Evolutionary conservation across 2,329 filamentous ascomycete species (phyloP).

Genomic region (Hymenoscyphus linearis): DNA sequence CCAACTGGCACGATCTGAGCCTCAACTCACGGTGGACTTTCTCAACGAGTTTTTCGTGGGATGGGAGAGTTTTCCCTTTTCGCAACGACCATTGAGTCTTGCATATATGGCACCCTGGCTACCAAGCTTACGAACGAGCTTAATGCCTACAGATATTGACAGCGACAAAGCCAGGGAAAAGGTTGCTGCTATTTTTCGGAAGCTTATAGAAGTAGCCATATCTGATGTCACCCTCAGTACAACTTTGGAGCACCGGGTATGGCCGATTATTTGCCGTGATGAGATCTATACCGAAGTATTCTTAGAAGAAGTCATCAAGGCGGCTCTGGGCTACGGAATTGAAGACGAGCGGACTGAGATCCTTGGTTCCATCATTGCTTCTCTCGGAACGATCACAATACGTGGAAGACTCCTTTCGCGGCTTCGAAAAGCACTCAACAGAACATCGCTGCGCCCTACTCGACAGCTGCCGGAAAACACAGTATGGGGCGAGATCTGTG

Average conservation of each 20-base stretch:
- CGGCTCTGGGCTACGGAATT: conserved; percentile 52
- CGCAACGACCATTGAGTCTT: conserved; percentile 61
- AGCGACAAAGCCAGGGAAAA: conserved; percentile 63
- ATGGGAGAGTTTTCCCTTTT: conserved; percentile 64
- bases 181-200: conserved; percentile 57
- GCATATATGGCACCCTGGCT: conserved; percentile 69
- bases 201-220: conserved; percentile 60
- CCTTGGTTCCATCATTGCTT: conserved; percentile 56
- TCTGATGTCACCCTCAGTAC: conserved; percentile 54
- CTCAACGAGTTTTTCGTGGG: conserved; percentile 69
- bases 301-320: conserved; percentile 60
- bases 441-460: conserved; percentile 62
- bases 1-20: conserved; percentile 56
- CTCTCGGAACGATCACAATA: conserved; percentile 60
- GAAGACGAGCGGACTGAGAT: conserved; percentile 56
- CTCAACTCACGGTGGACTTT: conserved; percentile 64
- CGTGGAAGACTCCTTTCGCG: conserved; percentile 61
- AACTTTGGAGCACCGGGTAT: conserved; percentile 59
- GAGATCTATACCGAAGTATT: conserved; percentile 63
- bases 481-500: conserved; percentile 65
- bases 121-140: conserved; percentile 52
- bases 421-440: conserved; percentile 61
- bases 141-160: conserved; percentile 54
- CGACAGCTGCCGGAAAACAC: conserved; percentile 60
- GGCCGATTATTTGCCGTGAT: conserved; percentile 59